A percentile compares a stretch with the other conserved stretches of the same genome.
Evolutionary conservation across 148 eudicot species (phyloP).

Genomic region (Rhododendron vialii): DNA sequence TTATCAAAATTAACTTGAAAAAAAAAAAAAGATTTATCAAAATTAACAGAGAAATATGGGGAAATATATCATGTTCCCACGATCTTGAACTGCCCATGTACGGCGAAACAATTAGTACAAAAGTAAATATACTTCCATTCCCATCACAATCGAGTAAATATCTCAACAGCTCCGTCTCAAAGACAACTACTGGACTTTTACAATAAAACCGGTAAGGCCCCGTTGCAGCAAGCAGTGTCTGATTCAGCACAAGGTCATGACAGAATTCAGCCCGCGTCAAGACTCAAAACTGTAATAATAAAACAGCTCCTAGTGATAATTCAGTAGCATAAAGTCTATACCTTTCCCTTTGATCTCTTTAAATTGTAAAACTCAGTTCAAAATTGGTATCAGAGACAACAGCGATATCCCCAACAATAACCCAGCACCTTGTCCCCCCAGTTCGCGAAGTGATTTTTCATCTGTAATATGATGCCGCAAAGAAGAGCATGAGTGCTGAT

Average conservation of each 20-base stretch:
- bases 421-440: not conserved
- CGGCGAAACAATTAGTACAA: not conserved
- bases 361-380: not conserved
- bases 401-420: not conserved
- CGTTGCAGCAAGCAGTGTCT: not conserved
- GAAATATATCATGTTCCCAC: not conserved
- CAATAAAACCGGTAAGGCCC: not conserved
- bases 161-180: not conserved
- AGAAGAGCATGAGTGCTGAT: slow-evolving; percentile 51
- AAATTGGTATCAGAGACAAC: not conserved
- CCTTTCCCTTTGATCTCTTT: not conserved
- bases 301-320: not conserved
- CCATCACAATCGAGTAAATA: not conserved
- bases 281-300: not conserved
- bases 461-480: slow-evolving; percentile 73
- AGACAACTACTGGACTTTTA: not conserved
- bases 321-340: not conserved
- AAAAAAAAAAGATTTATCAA: not conserved
- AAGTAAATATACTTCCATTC: not conserved
- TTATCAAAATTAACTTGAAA: not conserved
- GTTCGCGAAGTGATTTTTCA: slow-evolving; percentile 13
- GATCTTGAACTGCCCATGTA: not conserved
- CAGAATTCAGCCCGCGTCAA: not conserved
- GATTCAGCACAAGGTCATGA: not conserved
- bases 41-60: not conserved